Conservation (phyloP, 768 basidiomycete species). For the Psilocybe azurescens region DNA sequence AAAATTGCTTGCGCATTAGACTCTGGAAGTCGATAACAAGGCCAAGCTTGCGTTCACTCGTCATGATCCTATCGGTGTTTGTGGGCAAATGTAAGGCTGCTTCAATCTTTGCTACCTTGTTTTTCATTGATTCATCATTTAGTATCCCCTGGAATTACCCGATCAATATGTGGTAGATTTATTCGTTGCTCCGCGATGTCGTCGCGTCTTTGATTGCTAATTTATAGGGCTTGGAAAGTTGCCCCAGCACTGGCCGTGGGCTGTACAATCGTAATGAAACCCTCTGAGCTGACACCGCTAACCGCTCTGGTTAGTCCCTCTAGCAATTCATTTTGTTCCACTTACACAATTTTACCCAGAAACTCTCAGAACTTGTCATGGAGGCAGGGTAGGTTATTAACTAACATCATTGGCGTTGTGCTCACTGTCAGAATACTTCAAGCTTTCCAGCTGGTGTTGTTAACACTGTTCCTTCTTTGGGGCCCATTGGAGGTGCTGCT, state of each 20-base stretch:
- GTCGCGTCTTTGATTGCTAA: slow-evolving; percentile 1
- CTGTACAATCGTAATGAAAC: slow-evolving; percentile 95
- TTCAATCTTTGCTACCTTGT: neutral
- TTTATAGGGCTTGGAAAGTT: slow-evolving; percentile 83
- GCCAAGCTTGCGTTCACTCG: slow-evolving; percentile 85
- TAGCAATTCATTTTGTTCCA: neutral
- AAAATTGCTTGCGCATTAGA: slow-evolving; percentile 40
- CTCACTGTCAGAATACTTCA: slow-evolving; percentile 13
- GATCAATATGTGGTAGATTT: slow-evolving; percentile 77
- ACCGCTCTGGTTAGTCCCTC: slow-evolving; percentile 69
- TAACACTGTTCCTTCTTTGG: slow-evolving; percentile 87
- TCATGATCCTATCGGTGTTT: slow-evolving; percentile 93
- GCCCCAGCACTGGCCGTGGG: slow-evolving; percentile 91
- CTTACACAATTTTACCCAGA: slow-evolving; percentile 43
- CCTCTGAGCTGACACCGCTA: slow-evolving; percentile 85
- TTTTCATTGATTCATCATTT: slow-evolving; percentile 8
- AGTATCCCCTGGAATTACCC: slow-evolving; percentile 96
- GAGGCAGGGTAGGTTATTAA: slow-evolving; percentile 74
- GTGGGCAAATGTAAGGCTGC: slow-evolving; percentile 80
- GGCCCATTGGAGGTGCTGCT: slow-evolving; percentile 83
- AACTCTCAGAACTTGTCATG: slow-evolving; percentile 79
- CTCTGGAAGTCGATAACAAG: slow-evolving; percentile 81
- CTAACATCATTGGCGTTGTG: slow-evolving; percentile 3
- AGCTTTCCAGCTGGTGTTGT: slow-evolving; percentile 93
- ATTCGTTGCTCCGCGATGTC: slow-evolving; percentile 1